Percentiles rank a stretch among this genome's conserved stretches.
These are phyloP conservation scores for Penicillium sp. DNA, from an alignment of 2,329 filamentous ascomycete genomes.

Conservation along the genomic window DNA sequence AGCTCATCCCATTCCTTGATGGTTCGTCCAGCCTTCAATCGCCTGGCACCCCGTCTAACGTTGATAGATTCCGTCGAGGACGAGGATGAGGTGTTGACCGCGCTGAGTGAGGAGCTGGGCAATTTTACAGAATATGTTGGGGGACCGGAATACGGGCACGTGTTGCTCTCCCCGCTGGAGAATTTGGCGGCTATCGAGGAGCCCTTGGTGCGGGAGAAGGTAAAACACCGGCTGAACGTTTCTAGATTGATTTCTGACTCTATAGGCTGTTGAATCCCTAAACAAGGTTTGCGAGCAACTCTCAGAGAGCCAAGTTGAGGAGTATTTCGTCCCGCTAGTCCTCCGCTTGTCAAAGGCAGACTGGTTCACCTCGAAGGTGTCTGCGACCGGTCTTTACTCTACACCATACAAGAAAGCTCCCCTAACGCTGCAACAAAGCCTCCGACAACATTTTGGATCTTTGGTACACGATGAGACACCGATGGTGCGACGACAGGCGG, in stretches of 20 bases:
- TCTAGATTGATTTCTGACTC: constrained; percentile 6
- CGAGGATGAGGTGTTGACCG: constrained; percentile 96
- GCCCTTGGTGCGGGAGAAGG: constrained; percentile 96
- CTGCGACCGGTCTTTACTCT: constrained; percentile 92
- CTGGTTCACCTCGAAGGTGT: constrained; percentile 99
- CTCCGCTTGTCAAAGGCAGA: constrained; percentile 97
- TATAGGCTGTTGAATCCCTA: constrained; percentile 91
- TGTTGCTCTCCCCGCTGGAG: constrained; percentile 93
- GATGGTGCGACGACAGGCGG: constrained; percentile 96
- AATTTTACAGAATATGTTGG: constrained; percentile 97
- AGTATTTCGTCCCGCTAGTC: constrained; percentile 94
- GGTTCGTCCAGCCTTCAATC: constrained; percentile 61
- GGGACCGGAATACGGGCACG: constrained; percentile 88
- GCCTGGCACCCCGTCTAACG: constrained; percentile 23
- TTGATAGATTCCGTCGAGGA: constrained; percentile 92
- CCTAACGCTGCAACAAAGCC: constrained; percentile 80
- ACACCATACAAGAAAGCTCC: constrained; percentile 90
- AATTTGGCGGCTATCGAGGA: constrained; percentile 98
- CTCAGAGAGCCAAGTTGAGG: constrained; percentile 88
- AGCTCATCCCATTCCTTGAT: constrained; percentile 98
- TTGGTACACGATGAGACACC: constrained; percentile 98
- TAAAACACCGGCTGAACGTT: constrained; percentile 36
- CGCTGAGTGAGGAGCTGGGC: constrained; percentile 93
- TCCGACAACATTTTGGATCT: constrained; percentile 86
- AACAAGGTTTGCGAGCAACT: constrained; percentile 98